Evolutionary conservation across 73 alveolate species (phyloP).

Genomic region (Paramecium primaurelia): DNA sequence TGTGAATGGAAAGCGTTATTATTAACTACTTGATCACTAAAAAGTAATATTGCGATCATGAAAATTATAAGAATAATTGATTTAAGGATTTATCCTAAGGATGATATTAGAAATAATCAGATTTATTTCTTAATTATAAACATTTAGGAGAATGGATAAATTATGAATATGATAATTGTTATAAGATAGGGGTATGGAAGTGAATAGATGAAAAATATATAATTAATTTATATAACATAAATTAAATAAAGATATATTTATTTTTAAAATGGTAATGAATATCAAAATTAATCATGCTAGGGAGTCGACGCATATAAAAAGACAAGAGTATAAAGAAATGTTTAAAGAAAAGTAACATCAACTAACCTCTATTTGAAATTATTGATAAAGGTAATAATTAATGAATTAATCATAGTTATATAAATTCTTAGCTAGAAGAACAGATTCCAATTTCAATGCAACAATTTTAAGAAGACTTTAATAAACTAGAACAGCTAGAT

Average conservation of each 20-base stretch:
- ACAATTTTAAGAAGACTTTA: constrained; percentile 85
- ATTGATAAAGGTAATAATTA: constrained; percentile 29
- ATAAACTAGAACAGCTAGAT: constrained; percentile 83
- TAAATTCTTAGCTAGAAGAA: constrained; percentile 97
- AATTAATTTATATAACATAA: background rate
- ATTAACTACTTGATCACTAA: too few species aligned
- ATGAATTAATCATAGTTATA: constrained; percentile 67
- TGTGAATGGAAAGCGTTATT: too few species aligned
- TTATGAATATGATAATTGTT: background rate
- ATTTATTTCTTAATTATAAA: background rate
- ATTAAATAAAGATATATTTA: constrained; percentile 6
- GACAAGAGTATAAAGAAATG: constrained; percentile 44
- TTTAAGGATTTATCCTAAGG: too few species aligned
- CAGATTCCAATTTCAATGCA: constrained; percentile 93
- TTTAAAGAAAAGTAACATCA: constrained; percentile 57
- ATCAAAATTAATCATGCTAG: background rate
- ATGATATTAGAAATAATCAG: too few species aligned
- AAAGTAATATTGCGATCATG: too few species aligned
- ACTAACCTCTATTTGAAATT: constrained; percentile 61
- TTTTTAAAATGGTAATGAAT: constrained; percentile 2
- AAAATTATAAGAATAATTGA: too few species aligned
- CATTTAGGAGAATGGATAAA: constrained; percentile 62
- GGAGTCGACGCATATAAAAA: constrained; percentile 50
- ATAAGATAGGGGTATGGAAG: background rate
- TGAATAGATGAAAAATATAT: background rate